Evolutionary conservation across 23 red algal species (phyloP).

Genomic region (Gracilaria caudata): DNA sequence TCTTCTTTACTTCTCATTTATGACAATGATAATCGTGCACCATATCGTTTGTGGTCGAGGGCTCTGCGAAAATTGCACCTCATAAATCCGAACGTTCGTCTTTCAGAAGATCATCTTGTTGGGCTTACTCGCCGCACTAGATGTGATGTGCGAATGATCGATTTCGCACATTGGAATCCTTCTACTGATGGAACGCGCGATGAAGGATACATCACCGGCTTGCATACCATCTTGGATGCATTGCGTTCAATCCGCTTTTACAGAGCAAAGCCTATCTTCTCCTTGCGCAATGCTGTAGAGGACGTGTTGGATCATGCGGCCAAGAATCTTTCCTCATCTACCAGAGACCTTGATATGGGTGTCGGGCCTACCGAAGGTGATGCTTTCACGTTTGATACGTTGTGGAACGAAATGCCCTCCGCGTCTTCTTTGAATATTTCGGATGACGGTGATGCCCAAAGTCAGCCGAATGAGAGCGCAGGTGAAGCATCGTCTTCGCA

Average conservation of each 20-base stretch:
- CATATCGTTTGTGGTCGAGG: conserved; percentile 56
- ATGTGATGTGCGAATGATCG: conserved; percentile 77
- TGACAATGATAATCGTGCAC: conserved; percentile 72
- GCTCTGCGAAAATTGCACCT: conserved; percentile 39
- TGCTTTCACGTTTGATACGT: conserved; percentile 26
- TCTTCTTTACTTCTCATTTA: conserved; percentile 74
- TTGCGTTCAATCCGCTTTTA: conserved; percentile 43
- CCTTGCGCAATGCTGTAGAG: conserved; percentile 43
- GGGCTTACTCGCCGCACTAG: conserved; percentile 53
- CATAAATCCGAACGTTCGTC: conserved; percentile 34
- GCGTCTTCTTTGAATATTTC: not conserved
- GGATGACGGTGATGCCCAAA: not conserved
- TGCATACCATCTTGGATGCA: conserved; percentile 52
- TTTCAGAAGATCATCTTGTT: conserved; percentile 54
- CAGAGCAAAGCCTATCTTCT: conserved; percentile 63
- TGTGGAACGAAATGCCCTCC: conserved; percentile 8
- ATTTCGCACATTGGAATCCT: conserved; percentile 62
- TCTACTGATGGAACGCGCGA: conserved; percentile 24
- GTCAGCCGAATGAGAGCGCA: not conserved
- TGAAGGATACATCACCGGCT: conserved; percentile 67
- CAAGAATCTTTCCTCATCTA: not conserved
- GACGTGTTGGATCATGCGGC: conserved; percentile 18
- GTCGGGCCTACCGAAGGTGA: not conserved
- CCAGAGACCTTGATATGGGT: not conserved
- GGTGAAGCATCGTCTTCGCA: not conserved